phyloP scores from a whole-genome alignment of 192 early-diverging fungal genomes.

The Podila minutissima region DNA sequence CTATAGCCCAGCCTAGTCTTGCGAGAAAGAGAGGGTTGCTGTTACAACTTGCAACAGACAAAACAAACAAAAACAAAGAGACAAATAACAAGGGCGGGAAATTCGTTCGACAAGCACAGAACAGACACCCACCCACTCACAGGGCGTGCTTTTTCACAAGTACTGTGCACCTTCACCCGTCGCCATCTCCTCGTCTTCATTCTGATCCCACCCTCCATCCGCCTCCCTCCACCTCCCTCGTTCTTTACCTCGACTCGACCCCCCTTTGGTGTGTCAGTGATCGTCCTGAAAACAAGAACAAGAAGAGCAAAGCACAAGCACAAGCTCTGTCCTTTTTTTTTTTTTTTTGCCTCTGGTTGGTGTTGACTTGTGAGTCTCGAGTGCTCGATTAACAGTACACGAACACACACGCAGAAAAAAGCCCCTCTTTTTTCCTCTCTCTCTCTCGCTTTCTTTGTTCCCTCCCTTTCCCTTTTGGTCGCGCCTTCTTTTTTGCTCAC shows the following conservation, averaged over 20 bases:
- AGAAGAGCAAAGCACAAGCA: too few relatives aligned
- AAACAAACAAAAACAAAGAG: too few relatives aligned
- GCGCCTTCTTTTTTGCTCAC: background rate
- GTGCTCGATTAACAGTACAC: too few relatives aligned
- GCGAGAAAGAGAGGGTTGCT: too few relatives aligned
- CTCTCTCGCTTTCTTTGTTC: background rate
- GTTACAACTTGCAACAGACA: too few relatives aligned
- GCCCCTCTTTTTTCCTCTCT: background rate
- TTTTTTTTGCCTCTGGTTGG: background rate
- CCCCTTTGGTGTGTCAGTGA: too few relatives aligned
- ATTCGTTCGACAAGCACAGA: too few relatives aligned
- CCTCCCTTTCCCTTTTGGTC: background rate
- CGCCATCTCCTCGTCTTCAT: background rate
- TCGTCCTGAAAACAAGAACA: too few relatives aligned
- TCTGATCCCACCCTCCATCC: too few relatives aligned
- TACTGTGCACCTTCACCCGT: background rate
- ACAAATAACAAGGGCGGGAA: too few relatives aligned
- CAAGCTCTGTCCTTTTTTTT: background rate
- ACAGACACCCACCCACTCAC: background rate
- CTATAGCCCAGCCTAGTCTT: too few relatives aligned
- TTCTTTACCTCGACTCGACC: background rate
- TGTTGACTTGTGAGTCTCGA: background rate
- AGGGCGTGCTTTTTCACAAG: background rate
- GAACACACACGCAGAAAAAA: too few relatives aligned
- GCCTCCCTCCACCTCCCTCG: background rate